phyloP scores from a whole-genome alignment of 139 green algal genomes.

The Tetradesmus lagerheimii region DNA sequence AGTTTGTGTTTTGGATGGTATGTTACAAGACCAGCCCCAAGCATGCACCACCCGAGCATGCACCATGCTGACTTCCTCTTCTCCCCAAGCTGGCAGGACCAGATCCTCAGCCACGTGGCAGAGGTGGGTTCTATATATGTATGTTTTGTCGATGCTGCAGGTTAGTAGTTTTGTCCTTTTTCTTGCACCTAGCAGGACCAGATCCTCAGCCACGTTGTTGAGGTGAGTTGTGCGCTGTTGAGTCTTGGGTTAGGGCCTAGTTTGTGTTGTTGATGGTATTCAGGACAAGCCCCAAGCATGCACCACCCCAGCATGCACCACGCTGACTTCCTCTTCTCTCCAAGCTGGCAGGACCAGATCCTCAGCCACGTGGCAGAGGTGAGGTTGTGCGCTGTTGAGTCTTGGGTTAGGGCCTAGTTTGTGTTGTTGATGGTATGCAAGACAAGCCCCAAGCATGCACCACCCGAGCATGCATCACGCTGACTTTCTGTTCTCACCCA shows the following conservation, averaged over 20 bases:
- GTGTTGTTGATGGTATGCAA: too few relatives aligned
- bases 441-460: too few relatives aligned
- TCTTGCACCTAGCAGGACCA: conserved; percentile 1
- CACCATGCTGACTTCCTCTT: neutral
- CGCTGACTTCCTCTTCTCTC: conserved; percentile 20
- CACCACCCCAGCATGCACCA: neutral
- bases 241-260: too few relatives aligned
- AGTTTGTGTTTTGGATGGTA: too few relatives aligned
- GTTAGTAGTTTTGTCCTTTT: conserved; percentile 26
- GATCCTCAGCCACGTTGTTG: neutral
- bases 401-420: too few relatives aligned
- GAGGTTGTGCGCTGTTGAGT: too few relatives aligned
- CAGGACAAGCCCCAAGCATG: too few relatives aligned
- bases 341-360: conserved; percentile 18
- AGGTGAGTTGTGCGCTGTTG: neutral
- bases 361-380: conserved; percentile 11
- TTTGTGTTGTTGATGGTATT: too few relatives aligned
- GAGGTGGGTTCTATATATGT: neutral
- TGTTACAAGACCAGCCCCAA: too few relatives aligned
- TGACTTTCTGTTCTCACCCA: neutral
- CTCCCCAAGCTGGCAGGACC: conserved; percentile 9
- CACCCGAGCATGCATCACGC: neutral
- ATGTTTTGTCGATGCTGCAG: neutral
- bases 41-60: neutral
- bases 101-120: conserved; percentile 12